A percentile compares a stretch with the other conserved stretches of the same genome.
Evolutionary conservation across 2,329 filamentous ascomycete species (phyloP).

Genomic region (Fusarium staphyleae): DNA sequence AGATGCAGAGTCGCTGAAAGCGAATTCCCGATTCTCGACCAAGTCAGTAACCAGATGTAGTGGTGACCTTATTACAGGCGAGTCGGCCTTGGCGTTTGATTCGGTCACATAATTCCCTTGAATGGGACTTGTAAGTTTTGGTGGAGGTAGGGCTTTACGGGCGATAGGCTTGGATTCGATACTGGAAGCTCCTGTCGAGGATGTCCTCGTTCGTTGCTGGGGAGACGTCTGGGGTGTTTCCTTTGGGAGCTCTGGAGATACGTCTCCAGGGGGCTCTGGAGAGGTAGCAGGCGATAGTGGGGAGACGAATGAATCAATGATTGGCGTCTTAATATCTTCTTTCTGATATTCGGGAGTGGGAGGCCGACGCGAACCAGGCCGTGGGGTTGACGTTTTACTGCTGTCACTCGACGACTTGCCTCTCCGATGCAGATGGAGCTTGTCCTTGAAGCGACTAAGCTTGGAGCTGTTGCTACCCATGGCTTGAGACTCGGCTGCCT

Average conservation of each 20-base stretch:
- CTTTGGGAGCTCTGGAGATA: conserved; percentile 50
- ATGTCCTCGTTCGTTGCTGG: conserved; percentile 17
- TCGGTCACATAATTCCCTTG: conserved; percentile 36
- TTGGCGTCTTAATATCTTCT: conserved; percentile 50
- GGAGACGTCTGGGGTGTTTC: conserved; percentile 23
- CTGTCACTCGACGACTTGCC: conserved; percentile 36
- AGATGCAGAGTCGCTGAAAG: conserved; percentile 33
- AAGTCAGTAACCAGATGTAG: conserved; percentile 27
- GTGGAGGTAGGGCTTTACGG: conserved; percentile 39
- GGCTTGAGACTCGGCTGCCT: conserved; percentile 29
- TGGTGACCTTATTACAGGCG: conserved; percentile 35
- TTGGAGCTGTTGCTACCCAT: conserved; percentile 48
- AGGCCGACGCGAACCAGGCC: conserved; percentile 46
- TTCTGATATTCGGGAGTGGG: conserved; percentile 59
- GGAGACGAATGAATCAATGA: conserved; percentile 49
- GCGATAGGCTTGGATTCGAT: conserved; percentile 32
- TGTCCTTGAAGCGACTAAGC: conserved; percentile 43
- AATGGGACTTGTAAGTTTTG: conserved; percentile 32
- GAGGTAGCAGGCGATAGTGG: conserved; percentile 57
- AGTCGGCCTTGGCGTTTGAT: conserved; percentile 20
- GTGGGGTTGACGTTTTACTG: conserved; percentile 29
- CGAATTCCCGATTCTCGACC: conserved; percentile 22
- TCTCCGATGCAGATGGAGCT: conserved; percentile 39
- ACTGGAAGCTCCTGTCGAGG: conserved; percentile 21
- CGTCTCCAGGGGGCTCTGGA: conserved; percentile 45